Base-by-base conservation (phyloP, 805 yeast species). In the Nakazawaea ambrosiae region DNA sequence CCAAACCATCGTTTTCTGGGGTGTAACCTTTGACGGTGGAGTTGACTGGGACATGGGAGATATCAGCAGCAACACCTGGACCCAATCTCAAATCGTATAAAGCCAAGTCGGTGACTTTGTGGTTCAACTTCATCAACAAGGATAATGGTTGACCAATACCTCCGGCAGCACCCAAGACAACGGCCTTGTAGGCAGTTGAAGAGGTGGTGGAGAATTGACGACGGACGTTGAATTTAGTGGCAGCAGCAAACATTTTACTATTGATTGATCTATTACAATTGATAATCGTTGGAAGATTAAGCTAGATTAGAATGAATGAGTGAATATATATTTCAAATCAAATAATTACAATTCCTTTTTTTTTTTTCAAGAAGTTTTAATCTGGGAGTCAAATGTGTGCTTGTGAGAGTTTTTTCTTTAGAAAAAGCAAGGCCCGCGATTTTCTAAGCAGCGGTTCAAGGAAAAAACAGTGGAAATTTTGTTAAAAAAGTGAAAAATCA, bases 11-110 rank as follows among this genome's bases (percentile, higher is more conserved):
- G 44, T 79, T 75, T 47, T 84, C 95, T 50, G 96, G 94, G 42
- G 85, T 73, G 73, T 73, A 89, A 48, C 97, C 97, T 49, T 68
- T 74, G 52, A 90, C 96, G 41, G 75, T 75, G 46, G 96, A 85
- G 72, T 84, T 78, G 58, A 96, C 85, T 68, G 95, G 92, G 55
- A 89, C 75, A 68, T 89, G 97, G 31, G 95, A 84, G 45, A 89
- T 73, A 57, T 89, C 97, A 41, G 97, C 89, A 48, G 96, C 97
- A 45, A 89, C 97, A 70, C 97, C 97, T 49, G 88, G 87, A 45
- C 96, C 94, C 53, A 92, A 87, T 61, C 79, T 78, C 58, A 89
- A 72, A 66, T 89, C 97, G 70, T 84, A 89, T 40, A 89, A 70
- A 44, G 92, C 75, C 60, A 89, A 72, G 50, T 81, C 82, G 37